Evolutionary conservation across 345 rosid species (phyloP).

Genomic region (Eucalyptus cladocalyx): DNA sequence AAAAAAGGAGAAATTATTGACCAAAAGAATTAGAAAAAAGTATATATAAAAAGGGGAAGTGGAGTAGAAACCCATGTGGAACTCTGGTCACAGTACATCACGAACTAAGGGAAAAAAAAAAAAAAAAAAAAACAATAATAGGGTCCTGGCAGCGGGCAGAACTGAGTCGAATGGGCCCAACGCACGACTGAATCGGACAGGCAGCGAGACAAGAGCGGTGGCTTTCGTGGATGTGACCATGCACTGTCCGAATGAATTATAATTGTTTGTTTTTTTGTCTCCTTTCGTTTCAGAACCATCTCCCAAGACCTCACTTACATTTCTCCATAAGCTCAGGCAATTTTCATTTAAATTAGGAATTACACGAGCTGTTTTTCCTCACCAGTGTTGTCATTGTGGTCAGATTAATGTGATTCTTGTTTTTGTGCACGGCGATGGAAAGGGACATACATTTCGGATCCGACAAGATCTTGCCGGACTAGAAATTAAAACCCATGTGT

Average conservation of each 20-base stretch:
- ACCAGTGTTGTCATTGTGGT: not conserved
- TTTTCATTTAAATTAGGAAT: not conserved
- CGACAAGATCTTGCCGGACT: conserved; percentile 2
- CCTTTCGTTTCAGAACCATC: not conserved
- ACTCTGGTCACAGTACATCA: not conserved
- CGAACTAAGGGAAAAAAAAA: not conserved
- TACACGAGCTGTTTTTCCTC: not conserved
- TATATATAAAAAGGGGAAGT: not conserved
- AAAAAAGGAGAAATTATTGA: not conserved
- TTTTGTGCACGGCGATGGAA: not conserved
- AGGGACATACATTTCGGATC: not conserved
- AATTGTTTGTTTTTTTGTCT: not conserved
- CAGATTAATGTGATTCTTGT: not conserved
- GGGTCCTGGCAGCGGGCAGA: not conserved
- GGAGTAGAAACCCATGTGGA: conserved; percentile 11
- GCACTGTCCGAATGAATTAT: not conserved
- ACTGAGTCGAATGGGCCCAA: not conserved
- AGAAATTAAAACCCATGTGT: not conserved
- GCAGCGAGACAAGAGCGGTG: not conserved
- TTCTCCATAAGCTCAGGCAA: not conserved
- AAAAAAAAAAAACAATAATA: not conserved
- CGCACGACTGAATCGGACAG: not conserved
- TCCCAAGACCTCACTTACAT: not conserved
- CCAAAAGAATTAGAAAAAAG: not conserved
- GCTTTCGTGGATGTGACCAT: conserved; percentile 20